Percentiles rank a stretch among this genome's conserved stretches.
phyloP scores from a whole-genome alignment of 768 basidiomycete genomes.

The Tylopilus vinaceipallidus region DNA sequence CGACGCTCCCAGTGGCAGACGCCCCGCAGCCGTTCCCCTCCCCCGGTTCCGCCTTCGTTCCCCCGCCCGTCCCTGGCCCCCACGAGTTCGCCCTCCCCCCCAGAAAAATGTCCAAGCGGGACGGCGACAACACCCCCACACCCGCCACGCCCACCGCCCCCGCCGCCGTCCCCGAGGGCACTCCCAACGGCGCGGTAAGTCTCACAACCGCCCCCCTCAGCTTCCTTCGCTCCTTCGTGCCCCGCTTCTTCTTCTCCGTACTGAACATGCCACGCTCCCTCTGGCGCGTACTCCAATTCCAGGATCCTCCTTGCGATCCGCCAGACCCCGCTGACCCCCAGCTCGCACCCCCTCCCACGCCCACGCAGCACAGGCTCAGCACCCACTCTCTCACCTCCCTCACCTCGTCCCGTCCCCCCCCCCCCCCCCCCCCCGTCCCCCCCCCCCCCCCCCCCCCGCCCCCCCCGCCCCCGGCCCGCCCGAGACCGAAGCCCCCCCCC shows the following conservation, averaged over 20 bases:
- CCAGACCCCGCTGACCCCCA: constrained; percentile 10
- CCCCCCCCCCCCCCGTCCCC: constrained; percentile 51
- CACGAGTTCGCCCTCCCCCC: constrained; percentile 66
- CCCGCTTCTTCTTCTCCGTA: constrained; percentile 26
- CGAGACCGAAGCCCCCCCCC: constrained; percentile 6
- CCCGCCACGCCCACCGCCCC: not conserved
- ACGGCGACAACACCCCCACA: constrained; percentile 15
- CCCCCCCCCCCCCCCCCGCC: not conserved
- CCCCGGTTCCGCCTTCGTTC: constrained; percentile 64
- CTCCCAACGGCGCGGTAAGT: constrained; percentile 30
- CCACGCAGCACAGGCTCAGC: constrained; percentile 17
- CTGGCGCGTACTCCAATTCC: constrained; percentile 25
- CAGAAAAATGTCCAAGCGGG: constrained; percentile 25
- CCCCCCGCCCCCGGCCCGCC: no score
- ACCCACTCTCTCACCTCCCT: constrained; percentile 32
- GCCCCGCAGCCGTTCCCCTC: constrained; percentile 54
- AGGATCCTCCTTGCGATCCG: constrained; percentile 34
- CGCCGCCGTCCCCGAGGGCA: constrained; percentile 2
- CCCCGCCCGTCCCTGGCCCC: constrained; percentile 62
- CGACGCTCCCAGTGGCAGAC: constrained; percentile 25
- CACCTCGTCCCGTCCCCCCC: constrained; percentile 55
- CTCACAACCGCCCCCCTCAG: constrained; percentile 21
- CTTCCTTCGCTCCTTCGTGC: constrained; percentile 26
- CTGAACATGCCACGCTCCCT: constrained; percentile 31
- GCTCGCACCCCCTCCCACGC: not conserved